These are phyloP conservation scores for Russula emetica DNA, from an alignment of 768 basidiomycete species.

Conservation along the genomic window DNA sequence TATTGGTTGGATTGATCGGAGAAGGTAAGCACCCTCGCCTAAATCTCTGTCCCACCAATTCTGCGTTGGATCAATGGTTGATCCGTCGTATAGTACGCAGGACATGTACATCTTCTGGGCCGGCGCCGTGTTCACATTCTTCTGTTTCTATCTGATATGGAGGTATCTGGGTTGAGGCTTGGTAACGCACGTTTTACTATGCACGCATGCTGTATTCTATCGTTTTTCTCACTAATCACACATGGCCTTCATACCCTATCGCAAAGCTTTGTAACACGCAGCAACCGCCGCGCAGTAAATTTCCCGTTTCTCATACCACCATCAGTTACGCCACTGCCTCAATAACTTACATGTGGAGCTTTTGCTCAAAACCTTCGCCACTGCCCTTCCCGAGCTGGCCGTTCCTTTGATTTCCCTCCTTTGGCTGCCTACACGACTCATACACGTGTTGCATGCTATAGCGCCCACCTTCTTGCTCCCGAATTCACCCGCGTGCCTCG, in stretches of 20 bases:
- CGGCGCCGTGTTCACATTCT: constrained; percentile 82
- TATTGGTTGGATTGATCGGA: constrained; percentile 94
- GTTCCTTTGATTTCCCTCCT: too few relatives aligned
- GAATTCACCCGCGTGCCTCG: not conserved
- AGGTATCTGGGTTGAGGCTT: constrained; percentile 64
- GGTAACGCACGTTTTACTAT: not conserved
- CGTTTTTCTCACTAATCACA: constrained; percentile 3
- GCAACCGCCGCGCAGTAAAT: too few relatives aligned
- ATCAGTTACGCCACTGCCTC: not conserved
- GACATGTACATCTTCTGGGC: constrained; percentile 92
- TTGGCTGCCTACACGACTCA: too few relatives aligned
- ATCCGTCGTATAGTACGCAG: constrained; percentile 59
- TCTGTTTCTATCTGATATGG: constrained; percentile 94
- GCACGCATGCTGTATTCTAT: constrained; percentile 8
- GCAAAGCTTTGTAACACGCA: not conserved
- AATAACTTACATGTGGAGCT: too few relatives aligned
- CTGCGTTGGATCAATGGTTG: not conserved
- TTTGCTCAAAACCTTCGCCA: too few relatives aligned
- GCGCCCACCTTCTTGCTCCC: not conserved
- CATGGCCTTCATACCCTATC: not conserved
- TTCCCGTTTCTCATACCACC: not conserved
- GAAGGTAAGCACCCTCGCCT: constrained; percentile 62
- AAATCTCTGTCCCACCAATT: too few relatives aligned
- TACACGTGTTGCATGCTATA: not conserved
- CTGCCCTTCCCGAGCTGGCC: too few relatives aligned